Evolutionary conservation across 2,329 filamentous ascomycete species (phyloP).

Genomic region (Colletotrichum karsti): DNA sequence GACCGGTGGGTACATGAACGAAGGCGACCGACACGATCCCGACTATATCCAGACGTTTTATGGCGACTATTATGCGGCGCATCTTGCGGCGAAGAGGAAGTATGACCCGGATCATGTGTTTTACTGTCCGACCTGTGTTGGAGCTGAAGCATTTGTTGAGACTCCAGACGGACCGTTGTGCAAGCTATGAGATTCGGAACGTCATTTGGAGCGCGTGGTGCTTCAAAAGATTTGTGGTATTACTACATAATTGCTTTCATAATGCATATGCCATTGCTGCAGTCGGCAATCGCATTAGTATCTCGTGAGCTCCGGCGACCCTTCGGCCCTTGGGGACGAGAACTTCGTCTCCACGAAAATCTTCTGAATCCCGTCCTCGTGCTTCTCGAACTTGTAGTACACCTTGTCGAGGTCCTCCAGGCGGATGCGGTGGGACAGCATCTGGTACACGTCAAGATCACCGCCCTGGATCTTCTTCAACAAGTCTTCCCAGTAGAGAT

Average conservation of each 20-base stretch:
- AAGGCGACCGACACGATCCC: slow-evolving; percentile 46
- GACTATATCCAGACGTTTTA: slow-evolving; percentile 43
- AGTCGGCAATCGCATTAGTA: slow-evolving; percentile 39
- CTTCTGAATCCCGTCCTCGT: slow-evolving; percentile 81
- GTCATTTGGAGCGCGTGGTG: too few species aligned
- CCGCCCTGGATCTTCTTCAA: slow-evolving; percentile 72
- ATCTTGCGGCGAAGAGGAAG: slow-evolving; percentile 42
- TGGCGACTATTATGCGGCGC: slow-evolving; percentile 39
- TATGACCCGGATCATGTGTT: slow-evolving; percentile 43
- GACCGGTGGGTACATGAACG: slow-evolving; percentile 53
- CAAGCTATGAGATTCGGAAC: background rate
- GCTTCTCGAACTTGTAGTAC: slow-evolving; percentile 69
- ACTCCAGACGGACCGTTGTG: slow-evolving; percentile 33
- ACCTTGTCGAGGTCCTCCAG: slow-evolving; percentile 77
- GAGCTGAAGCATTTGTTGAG: slow-evolving; percentile 41
- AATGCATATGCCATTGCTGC: too few species aligned
- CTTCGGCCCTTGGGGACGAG: slow-evolving; percentile 54
- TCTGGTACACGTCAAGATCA: slow-evolving; percentile 78
- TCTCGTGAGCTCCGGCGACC: slow-evolving; percentile 52
- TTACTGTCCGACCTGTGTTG: slow-evolving; percentile 48
- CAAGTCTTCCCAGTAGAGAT: slow-evolving; percentile 85
- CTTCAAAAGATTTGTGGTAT: too few species aligned
- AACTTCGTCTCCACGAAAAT: slow-evolving; percentile 72
- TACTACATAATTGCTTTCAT: too few species aligned
- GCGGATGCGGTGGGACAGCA: slow-evolving; percentile 81